Base-by-base conservation (phyloP, 2,329 filamentous ascomycete genomes). In the Colletotrichum destructivum region DNA sequence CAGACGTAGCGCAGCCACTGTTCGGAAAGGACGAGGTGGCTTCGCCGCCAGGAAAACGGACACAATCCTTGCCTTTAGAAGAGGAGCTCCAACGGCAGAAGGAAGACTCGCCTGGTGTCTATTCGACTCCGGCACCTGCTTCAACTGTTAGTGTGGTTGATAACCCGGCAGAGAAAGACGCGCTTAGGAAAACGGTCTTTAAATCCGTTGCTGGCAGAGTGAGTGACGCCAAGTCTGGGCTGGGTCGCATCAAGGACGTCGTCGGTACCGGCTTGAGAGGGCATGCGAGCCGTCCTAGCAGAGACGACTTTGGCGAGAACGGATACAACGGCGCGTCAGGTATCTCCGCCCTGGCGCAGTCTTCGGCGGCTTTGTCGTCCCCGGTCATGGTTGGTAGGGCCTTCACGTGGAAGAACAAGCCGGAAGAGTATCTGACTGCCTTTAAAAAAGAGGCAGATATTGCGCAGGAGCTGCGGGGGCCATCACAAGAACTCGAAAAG, bases 171-270 rank as follows among this genome's bases (percentile, higher is more conserved):
- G 89, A 90, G 38, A 89, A 86, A 69, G 89, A 90, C 74, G 87
- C 89, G 18, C 79, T 90, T 31, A 89, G 91, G 40, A 91, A 88
- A 75, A 89, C 89, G 0, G 88, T 94, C 18, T 93, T 95, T 80
- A 96, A 94, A 79, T 93, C 91, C 72, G 93, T 96, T 18, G 92
- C 92, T 2, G 93, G 90, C 6, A 92, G 93, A 75, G 92, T 94
- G 79, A 93, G 89, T 73, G 94, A 97, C 81, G 93, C 94, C 56
- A 91, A 93, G 57, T 94, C 92, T 67, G 94, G 95, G 0, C 88
- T 98, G 67, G 93, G 93, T 2, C 91, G 94, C 46, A 95, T 98
- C 79, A 95, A 95, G 78, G 94, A 96, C 78, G 94, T 91, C 3
- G 93, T 98, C 46, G 93, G 94, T 1, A 86, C 86, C 16, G 84